These are phyloP conservation scores for Thyridium curvatum DNA, from an alignment of 2,329 filamentous ascomycete genomes.

Conservation along the genomic window DNA sequence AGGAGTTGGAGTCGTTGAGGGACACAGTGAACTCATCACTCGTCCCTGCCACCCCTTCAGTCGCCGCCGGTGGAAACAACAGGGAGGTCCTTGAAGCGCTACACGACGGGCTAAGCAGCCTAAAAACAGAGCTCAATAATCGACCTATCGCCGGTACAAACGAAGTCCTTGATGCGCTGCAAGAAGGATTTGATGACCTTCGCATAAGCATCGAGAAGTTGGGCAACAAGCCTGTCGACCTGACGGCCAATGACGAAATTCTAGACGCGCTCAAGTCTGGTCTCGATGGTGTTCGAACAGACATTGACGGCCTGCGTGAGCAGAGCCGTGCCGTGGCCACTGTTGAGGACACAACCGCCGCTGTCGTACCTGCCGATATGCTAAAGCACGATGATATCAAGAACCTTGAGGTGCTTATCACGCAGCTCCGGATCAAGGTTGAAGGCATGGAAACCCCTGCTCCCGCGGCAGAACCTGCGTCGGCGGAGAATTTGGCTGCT, in stretches of 20 bases:
- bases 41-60: constrained; percentile 45
- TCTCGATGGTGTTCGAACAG: constrained; percentile 65
- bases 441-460: constrained; percentile 62
- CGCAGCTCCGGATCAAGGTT: constrained; percentile 76
- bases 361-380: constrained; percentile 42
- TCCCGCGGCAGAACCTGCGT: constrained; percentile 23
- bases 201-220: constrained; percentile 71
- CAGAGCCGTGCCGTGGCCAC: constrained; percentile 40
- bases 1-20: constrained; percentile 76
- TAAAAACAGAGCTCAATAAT: constrained; percentile 69
- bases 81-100: constrained; percentile 67
- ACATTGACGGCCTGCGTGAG: constrained; percentile 74
- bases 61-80: constrained; percentile 27
- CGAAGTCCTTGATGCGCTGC: constrained; percentile 82
- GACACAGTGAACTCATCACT: constrained; percentile 68
- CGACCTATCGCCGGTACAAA: constrained; percentile 65
- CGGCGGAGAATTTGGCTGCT: constrained; percentile 21
- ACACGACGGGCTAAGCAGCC: constrained; percentile 64
- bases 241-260: constrained; percentile 84
- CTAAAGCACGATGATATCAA: constrained; percentile 71
- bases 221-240: constrained; percentile 70
- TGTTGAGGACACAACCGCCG: constrained; percentile 42
- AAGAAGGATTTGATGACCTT: constrained; percentile 77
- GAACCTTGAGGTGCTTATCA: constrained; percentile 76
- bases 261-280: constrained; percentile 82